phyloP scores from a whole-genome alignment of 495 filamentous ascomycete genomes.

The Lepidopterella palustris region DNA sequence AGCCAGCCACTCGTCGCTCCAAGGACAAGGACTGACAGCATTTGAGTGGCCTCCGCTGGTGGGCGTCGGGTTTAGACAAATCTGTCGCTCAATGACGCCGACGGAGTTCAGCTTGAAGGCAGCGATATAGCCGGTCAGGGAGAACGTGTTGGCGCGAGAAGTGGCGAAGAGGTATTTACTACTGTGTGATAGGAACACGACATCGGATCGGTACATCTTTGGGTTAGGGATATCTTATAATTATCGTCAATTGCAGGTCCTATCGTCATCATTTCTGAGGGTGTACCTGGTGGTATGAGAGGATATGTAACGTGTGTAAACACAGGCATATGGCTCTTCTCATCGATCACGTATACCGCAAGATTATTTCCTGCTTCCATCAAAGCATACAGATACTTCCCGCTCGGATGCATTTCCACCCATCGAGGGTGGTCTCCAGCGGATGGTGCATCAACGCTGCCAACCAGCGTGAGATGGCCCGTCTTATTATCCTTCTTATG shows the following conservation, averaged over 20 bases:
- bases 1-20: constrained; percentile 78
- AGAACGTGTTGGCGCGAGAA: constrained; percentile 66
- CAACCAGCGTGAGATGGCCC: constrained; percentile 59
- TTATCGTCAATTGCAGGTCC: constrained; percentile 8
- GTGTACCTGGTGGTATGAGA: constrained; percentile 62
- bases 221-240: constrained; percentile 27
- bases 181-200: constrained; percentile 59
- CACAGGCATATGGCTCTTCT: constrained; percentile 67
- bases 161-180: constrained; percentile 72
- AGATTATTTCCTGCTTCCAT: constrained; percentile 82
- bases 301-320: constrained; percentile 73
- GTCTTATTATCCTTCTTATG: constrained; percentile 61
- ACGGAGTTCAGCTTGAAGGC: constrained; percentile 64
- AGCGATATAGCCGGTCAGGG: constrained; percentile 71
- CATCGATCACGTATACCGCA: constrained; percentile 72
- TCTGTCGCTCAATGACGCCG: constrained; percentile 67
- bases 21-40: constrained; percentile 70
- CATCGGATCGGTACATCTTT: constrained; percentile 67
- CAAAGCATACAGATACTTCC: constrained; percentile 71
- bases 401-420: constrained; percentile 71
- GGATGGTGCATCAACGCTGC: constrained; percentile 62
- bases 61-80: constrained; percentile 73
- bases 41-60: constrained; percentile 83
- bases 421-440: constrained; percentile 72
- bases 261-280: not conserved